phyloP scores from a whole-genome alignment of 2,329 filamentous ascomycete species.

The Hypoxylon sp. region DNA sequence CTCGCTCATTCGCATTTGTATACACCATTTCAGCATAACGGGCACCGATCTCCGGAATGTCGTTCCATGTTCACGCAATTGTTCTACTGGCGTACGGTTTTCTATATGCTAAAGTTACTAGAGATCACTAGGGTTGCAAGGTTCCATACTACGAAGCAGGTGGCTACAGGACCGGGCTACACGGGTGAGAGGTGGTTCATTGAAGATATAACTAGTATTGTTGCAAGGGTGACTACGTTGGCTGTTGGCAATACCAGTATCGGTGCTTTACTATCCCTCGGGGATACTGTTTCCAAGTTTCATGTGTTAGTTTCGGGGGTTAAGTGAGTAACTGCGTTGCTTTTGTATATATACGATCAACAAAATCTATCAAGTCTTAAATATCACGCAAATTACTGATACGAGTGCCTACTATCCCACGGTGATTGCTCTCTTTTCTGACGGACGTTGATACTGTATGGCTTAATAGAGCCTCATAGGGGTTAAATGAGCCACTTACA shows the following conservation, averaged over 20 bases:
- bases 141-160: conserved; percentile 27
- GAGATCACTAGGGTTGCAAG: conserved; percentile 25
- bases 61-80: conserved; percentile 20
- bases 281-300: conserved; percentile 22
- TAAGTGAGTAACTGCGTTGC: conserved; percentile 30
- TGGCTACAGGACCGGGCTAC: conserved; percentile 14
- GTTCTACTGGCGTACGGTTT: conserved; percentile 10
- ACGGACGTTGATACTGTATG: neutral
- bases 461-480: neutral
- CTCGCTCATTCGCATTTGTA: conserved; percentile 32
- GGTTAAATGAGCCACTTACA: neutral
- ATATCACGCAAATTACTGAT: neutral
- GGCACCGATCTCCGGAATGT: conserved; percentile 6
- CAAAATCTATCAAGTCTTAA: conserved; percentile 9
- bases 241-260: conserved; percentile 28
- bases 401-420: neutral
- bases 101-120: conserved; percentile 16
- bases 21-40: conserved; percentile 31
- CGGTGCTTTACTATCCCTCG: conserved; percentile 11
- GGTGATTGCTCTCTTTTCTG: neutral
- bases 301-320: conserved; percentile 26
- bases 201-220: conserved; percentile 12
- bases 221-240: conserved; percentile 12
- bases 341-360: conserved; percentile 38
- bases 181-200: conserved; percentile 13